phyloP scores from a whole-genome alignment of 2,329 filamentous ascomycete species.

The Xylariaceae sp. region DNA sequence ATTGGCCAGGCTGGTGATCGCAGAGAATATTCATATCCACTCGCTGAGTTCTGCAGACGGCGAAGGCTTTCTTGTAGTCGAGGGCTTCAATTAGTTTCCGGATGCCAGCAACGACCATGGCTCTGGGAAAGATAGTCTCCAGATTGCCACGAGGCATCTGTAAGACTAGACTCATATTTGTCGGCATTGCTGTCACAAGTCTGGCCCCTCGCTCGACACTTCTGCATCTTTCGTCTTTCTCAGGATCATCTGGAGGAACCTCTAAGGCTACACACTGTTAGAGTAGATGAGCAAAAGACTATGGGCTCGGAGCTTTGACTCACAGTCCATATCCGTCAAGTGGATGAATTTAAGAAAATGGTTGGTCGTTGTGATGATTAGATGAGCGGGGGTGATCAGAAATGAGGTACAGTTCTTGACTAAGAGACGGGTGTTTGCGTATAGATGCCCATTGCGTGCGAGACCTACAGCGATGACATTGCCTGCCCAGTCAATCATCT shows the following conservation, averaged over 20 bases:
- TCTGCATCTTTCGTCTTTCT: slow-evolving; percentile 87
- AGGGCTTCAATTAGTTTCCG: slow-evolving; percentile 74
- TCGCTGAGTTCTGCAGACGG: slow-evolving; percentile 84
- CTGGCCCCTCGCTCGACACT: slow-evolving; percentile 87
- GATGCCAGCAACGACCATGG: slow-evolving; percentile 88
- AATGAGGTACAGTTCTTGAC: slow-evolving; percentile 93
- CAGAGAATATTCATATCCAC: slow-evolving; percentile 98
- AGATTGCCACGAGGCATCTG: slow-evolving; percentile 97
- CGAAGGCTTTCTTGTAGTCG: slow-evolving; percentile 80
- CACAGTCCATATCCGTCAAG: slow-evolving; percentile 64
- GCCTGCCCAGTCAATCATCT: slow-evolving; percentile 43
- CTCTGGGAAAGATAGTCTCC: slow-evolving; percentile 90
- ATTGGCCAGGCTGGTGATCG: slow-evolving; percentile 85
- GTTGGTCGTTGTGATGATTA: slow-evolving; percentile 89
- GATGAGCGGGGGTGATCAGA: slow-evolving; percentile 72
- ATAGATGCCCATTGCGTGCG: slow-evolving; percentile 73
- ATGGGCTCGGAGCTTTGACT: slow-evolving; percentile 18
- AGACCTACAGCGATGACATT: slow-evolving; percentile 58
- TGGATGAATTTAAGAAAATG: slow-evolving; percentile 95
- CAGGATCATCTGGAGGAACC: slow-evolving; percentile 82
- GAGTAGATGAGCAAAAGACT: background rate
- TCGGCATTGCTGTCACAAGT: slow-evolving; percentile 85
- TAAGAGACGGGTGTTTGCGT: slow-evolving; percentile 70
- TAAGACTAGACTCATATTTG: slow-evolving; percentile 78
- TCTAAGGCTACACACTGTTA: slow-evolving; percentile 60